phyloP scores from a whole-genome alignment of 495 filamentous ascomycete genomes.

The Wilcoxina mikolae region DNA sequence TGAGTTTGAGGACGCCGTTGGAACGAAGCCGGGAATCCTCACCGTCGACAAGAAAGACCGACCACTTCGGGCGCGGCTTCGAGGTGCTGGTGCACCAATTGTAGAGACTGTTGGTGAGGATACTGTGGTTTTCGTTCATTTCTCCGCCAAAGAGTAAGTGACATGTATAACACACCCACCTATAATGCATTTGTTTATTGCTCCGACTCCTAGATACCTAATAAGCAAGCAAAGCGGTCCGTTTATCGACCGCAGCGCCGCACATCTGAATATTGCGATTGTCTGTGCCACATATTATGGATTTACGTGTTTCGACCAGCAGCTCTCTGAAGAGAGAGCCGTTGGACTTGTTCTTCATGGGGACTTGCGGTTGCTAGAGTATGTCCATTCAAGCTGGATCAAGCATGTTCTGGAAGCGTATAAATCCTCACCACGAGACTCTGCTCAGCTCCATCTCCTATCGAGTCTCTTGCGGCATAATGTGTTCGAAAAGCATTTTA shows the following conservation, averaged over 20 bases:
- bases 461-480: background rate
- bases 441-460: background rate
- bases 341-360: conserved; percentile 3
- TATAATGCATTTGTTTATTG: too few species aligned
- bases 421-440: too few species aligned
- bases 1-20: conserved; percentile 24
- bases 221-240: conserved; percentile 12
- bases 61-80: conserved; percentile 6
- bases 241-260: conserved; percentile 12
- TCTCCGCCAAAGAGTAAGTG: conserved; percentile 25
- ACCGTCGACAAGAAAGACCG: conserved; percentile 13
- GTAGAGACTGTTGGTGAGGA: conserved; percentile 18
- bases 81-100: conserved; percentile 19
- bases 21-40: conserved; percentile 13
- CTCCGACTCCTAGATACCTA: too few species aligned
- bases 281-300: conserved; percentile 21
- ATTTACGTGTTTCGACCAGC: conserved; percentile 17
- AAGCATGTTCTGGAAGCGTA: background rate
- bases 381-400: background rate
- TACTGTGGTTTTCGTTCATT: conserved; percentile 20
- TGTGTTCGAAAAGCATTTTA: background rate
- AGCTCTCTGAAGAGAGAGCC: background rate
- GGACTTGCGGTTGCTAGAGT: background rate
- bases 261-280: conserved; percentile 15
- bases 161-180: too few species aligned